Evolutionary conservation across 129 eudicot genomes (phyloP).

Genomic region (Mikania micrantha): DNA sequence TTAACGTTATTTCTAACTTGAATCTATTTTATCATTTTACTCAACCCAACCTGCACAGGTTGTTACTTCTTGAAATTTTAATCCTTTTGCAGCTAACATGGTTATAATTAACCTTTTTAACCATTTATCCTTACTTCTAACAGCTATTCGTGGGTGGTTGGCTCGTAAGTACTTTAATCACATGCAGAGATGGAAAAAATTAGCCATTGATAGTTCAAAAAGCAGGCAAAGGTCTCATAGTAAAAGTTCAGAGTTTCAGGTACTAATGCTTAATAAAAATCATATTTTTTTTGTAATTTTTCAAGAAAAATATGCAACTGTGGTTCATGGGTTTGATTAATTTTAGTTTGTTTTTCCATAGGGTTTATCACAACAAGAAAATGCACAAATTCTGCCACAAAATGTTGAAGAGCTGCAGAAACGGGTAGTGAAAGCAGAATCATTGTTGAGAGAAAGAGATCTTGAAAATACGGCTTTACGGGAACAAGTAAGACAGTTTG

Average conservation of each 20-base stretch:
- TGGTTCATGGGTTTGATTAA: not conserved
- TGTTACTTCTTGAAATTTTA: not conserved
- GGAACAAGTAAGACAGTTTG: conserved; percentile 54
- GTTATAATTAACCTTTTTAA: not conserved
- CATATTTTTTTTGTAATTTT: too few relatives aligned
- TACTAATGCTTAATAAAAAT: conserved; percentile 4
- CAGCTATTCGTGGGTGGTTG: conserved; percentile 91
- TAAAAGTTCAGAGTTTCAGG: conserved; percentile 53
- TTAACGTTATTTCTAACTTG: not conserved
- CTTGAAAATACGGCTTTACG: conserved; percentile 58
- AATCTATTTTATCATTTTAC: not conserved
- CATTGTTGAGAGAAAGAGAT: conserved; percentile 46
- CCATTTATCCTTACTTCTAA: conserved; percentile 14
- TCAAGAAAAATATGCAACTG: not conserved
- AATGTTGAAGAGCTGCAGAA: conserved; percentile 56
- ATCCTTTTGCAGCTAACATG: not conserved
- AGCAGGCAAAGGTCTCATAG: conserved; percentile 20
- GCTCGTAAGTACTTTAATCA: conserved; percentile 46
- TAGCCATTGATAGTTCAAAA: conserved; percentile 25
- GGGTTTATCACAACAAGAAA: conserved; percentile 24
- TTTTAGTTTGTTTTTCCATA: not conserved
- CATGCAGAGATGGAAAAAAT: conserved; percentile 34
- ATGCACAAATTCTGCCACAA: conserved; percentile 26
- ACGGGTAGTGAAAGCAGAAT: conserved; percentile 56
- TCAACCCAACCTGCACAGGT: not conserved